Evolutionary conservation across 345 rosid genomes (phyloP).

Genomic region (rapeseed (Brassica napus)): Da-Ae NC_063448.1:43106001-43106500

Average conservation of each 20-base stretch:
- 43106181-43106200: constrained; percentile 40
- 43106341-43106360: neutral
- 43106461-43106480: no score
- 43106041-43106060: constrained; percentile 30
- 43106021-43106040: constrained; percentile 33
- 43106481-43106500: constrained; percentile 26
- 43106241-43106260: constrained; percentile 28
- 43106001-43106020: constrained; percentile 34
- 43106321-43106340: constrained; percentile 5
- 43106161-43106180: constrained; percentile 1
- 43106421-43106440: neutral
- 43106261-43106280: neutral
- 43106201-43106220: constrained; percentile 37
- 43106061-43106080: constrained; percentile 12
- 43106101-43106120: constrained; percentile 22
- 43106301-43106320: neutral
- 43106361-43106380: no score
- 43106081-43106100: constrained; percentile 1
- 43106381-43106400: neutral
- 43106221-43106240: constrained; percentile 17
- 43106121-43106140: constrained; percentile 30
- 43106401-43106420: neutral
- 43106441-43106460: neutral
- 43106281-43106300: constrained; percentile 29
- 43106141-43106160: constrained; percentile 28